Evolutionary conservation across 306 rosid species (phyloP).

Genomic region (Notholithocarpus densiflorus): DNA sequence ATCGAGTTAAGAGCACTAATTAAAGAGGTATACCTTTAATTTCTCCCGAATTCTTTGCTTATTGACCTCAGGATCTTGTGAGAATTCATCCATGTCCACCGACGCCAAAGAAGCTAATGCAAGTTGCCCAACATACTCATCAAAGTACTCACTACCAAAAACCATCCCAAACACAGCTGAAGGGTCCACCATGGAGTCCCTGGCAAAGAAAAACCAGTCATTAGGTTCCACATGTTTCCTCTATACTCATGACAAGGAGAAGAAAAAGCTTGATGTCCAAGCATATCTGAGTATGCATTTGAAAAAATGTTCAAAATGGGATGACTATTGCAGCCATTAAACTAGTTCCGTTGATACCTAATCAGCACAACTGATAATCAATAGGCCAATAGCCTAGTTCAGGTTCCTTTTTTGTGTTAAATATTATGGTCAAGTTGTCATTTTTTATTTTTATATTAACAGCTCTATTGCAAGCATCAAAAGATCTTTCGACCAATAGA

Average conservation of each 20-base stretch:
- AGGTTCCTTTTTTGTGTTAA: neutral
- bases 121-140: slow-evolving; percentile 83
- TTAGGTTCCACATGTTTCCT: neutral
- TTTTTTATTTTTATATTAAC: neutral
- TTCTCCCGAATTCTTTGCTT: slow-evolving; percentile 62
- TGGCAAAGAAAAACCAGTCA: slow-evolving; percentile 24
- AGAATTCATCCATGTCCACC: slow-evolving; percentile 56
- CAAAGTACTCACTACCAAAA: slow-evolving; percentile 89
- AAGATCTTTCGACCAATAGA: neutral
- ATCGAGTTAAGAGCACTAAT: slow-evolving; percentile 1
- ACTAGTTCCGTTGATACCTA: neutral
- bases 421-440: neutral
- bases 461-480: neutral
- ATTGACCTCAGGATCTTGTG: slow-evolving; percentile 50
- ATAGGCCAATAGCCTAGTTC: neutral
- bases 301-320: neutral
- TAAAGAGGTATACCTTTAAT: slow-evolving; percentile 47
- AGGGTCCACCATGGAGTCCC: slow-evolving; percentile 92
- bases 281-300: slow-evolving; percentile 2
- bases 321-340: neutral
- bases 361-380: neutral
- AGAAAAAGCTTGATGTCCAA: neutral
- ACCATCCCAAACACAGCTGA: slow-evolving; percentile 92
- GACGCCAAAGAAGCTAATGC: slow-evolving; percentile 72
- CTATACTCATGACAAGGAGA: neutral